phyloP scores from a whole-genome alignment of 139 green algal genomes.

The Gonium pectorale region DNA sequence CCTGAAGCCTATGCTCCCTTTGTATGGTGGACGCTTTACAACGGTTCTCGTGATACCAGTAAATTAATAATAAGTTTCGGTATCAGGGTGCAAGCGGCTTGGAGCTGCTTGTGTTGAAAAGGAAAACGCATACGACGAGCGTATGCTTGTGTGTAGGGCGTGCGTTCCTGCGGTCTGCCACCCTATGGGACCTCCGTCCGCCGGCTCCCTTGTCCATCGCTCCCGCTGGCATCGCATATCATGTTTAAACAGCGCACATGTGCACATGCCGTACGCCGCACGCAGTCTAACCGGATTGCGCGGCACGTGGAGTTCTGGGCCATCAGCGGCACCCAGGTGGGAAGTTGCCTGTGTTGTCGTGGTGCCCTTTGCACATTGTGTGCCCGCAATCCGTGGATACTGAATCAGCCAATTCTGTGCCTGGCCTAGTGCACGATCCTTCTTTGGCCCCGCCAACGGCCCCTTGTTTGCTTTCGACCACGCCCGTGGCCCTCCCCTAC shows the following conservation, averaged over 20 bases:
- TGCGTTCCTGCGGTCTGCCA: not conserved
- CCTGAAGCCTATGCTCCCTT: not conserved
- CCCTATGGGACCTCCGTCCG: not conserved
- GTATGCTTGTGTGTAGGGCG: not conserved
- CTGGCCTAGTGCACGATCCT: too few species aligned
- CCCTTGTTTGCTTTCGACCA: too few species aligned
- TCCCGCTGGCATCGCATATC: not conserved
- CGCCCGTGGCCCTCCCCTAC: not conserved
- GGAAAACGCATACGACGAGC: not conserved
- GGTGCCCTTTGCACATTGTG: not conserved
- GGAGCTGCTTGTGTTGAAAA: not conserved
- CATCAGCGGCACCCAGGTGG: constrained; percentile 43
- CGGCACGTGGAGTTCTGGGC: constrained; percentile 55
- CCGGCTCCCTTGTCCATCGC: too few species aligned
- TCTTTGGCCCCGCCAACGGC: too few species aligned
- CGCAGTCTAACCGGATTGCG: constrained; percentile 36
- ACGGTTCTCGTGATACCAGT: not conserved
- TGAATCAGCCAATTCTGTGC: too few species aligned
- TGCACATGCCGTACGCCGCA: not conserved
- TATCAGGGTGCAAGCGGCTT: not conserved
- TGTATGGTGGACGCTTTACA: too few species aligned
- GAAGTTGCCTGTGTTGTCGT: not conserved
- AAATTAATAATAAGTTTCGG: not conserved
- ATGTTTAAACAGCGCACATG: not conserved
- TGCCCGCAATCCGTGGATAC: not conserved